Evolutionary conservation across 768 basidiomycete species (phyloP).

Genomic region (Lepiota brunneoincarnata): DNA sequence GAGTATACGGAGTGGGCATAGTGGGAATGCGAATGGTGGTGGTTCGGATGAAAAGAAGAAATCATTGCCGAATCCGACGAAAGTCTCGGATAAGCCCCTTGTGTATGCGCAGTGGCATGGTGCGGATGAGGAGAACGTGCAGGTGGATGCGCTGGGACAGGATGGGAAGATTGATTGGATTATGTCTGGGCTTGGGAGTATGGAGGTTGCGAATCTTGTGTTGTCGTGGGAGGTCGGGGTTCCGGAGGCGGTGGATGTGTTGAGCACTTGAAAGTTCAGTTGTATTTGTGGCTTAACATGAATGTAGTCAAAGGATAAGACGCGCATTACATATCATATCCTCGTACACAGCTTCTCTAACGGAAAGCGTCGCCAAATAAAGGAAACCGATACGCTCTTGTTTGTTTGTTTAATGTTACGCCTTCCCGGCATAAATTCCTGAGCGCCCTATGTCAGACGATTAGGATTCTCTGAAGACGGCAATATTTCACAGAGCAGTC

Average conservation of each 20-base stretch:
- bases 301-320: too few species aligned
- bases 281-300: too few species aligned
- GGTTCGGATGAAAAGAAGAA: neutral
- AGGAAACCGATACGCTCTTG: too few species aligned
- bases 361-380: too few species aligned
- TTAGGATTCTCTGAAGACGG: too few species aligned
- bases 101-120: conserved; percentile 31
- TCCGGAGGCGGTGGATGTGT: conserved; percentile 13
- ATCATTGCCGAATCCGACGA: neutral
- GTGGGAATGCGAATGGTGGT: neutral
- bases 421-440: too few species aligned
- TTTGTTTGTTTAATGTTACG: too few species aligned
- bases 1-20: neutral
- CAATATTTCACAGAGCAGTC: too few species aligned
- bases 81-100: conserved; percentile 20
- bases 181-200: conserved; percentile 27
- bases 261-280: too few species aligned
- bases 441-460: too few species aligned
- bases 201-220: conserved; percentile 26
- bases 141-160: conserved; percentile 24
- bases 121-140: conserved; percentile 21
- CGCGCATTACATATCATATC: too few species aligned
- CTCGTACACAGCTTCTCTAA: too few species aligned
- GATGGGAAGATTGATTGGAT: conserved; percentile 34
- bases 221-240: conserved; percentile 33